Base-by-base conservation (phyloP, 164 flowering plant species). In the Pachysandra terminalis region DNA sequence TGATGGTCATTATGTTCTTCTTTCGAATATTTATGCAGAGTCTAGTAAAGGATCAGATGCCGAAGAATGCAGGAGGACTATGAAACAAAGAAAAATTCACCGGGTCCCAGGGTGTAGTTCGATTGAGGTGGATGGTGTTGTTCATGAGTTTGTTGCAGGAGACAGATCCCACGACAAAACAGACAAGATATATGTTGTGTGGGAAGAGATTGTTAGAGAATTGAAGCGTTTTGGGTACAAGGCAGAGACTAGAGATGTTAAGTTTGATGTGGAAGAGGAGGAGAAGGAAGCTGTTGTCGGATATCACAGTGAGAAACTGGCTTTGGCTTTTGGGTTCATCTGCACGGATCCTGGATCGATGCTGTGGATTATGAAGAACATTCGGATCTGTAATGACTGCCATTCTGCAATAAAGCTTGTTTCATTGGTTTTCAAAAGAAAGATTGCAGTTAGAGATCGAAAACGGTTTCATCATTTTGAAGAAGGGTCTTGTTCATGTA, bases 141-240 rank as follows among this genome's bases (percentile, higher is more conserved):
- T 79, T 58, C 81, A 78, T 69, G 81, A 78, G 69, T 82, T 82
- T 75, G 72, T 74, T 15, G 79, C 83, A 13, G 80, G 86, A 48
- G 86, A 79, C 61, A 65, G 65, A 60, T 66, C 71, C n/a, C 86
- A 78, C 59, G 73, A 62, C 13, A 73, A 61, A 71, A 66, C 69
- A 22, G 64, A 68, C 25, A 76, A 78, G 27, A 74, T 79, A 45
- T 77, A 75, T 59, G 12, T 58, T 41, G 66, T 59, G 59, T 75
- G 71, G 71, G 82, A 76, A 27, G 81, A 71, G 35, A 63, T 82
- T 4, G 74, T 57, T 53, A 68, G 32, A 61, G 73, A 78, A 45
- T 61, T 77, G 21, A 68, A 57, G 49, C 74, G 51, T 28, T 16
- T 63, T 16, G 81, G 85, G 1, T 75, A 79, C 70, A 64, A 58